Percentiles rank a stretch among this genome's conserved stretches.
These are phyloP conservation scores for Geotrichum fermentans DNA, from an alignment of 1,139 yeast species.

Conservation along the genomic window DNA sequence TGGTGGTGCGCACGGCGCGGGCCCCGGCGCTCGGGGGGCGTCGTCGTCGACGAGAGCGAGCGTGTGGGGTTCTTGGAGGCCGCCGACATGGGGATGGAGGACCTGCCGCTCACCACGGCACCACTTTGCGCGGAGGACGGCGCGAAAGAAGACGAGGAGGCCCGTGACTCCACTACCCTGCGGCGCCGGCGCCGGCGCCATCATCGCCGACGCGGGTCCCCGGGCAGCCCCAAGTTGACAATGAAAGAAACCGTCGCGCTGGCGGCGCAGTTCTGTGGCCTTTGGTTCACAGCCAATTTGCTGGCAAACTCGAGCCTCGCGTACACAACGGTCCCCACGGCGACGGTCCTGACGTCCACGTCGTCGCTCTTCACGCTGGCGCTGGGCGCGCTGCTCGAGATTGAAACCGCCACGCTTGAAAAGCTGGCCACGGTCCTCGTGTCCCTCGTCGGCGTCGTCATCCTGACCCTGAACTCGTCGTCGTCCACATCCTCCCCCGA, in stretches of 20 bases:
- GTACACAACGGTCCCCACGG: slow-evolving; percentile 88
- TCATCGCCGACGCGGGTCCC: too few species aligned
- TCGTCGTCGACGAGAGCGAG: too few species aligned
- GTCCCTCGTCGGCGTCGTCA: slow-evolving; percentile 70
- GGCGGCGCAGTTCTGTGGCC: slow-evolving; percentile 72
- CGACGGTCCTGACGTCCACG: slow-evolving; percentile 85
- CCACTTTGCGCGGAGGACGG: too few species aligned
- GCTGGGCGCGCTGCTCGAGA: slow-evolving; percentile 67
- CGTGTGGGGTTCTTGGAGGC: too few species aligned
- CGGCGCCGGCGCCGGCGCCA: too few species aligned
- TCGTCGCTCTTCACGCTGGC: slow-evolving; percentile 87
- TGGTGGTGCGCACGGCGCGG: too few species aligned
- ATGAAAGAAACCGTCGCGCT: slow-evolving; percentile 43
- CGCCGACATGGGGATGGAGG: background rate
- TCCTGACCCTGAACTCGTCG: slow-evolving; percentile 32
- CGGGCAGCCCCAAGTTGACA: slow-evolving; percentile 31
- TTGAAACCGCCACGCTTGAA: slow-evolving; percentile 60
- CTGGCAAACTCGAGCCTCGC: slow-evolving; percentile 82
- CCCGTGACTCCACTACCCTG: too few species aligned
- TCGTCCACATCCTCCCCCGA: too few species aligned
- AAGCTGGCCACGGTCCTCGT: slow-evolving; percentile 67
- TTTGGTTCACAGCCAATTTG: slow-evolving; percentile 88
- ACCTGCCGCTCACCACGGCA: slow-evolving; percentile 1
- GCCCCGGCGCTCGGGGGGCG: too few species aligned
- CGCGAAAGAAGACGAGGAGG: too few species aligned